Evolutionary conservation across 345 rosid genomes (phyloP).

Genomic region (Eucalyptus erythrocorys): DNA sequence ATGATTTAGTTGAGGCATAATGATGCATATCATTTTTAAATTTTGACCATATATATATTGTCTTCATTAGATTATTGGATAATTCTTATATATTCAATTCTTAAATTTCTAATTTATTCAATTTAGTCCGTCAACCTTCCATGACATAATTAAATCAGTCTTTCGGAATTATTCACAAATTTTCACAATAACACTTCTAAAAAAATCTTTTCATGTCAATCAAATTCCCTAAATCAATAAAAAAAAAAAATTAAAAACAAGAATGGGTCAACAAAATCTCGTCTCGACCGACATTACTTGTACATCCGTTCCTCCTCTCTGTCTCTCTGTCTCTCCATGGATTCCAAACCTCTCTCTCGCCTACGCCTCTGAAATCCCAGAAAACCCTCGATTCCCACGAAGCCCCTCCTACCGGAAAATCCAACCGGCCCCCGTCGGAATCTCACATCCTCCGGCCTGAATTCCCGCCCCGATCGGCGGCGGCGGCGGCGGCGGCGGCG

Average conservation of each 20-base stretch:
- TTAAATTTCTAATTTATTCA: rapidly evolving
- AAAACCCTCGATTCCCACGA: background rate
- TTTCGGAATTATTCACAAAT: background rate
- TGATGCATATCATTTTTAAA: too few relatives aligned
- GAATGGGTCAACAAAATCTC: background rate
- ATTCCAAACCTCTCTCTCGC: background rate
- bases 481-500: background rate
- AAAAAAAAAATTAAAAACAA: background rate
- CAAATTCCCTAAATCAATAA: background rate
- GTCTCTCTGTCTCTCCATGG: background rate
- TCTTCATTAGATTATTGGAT: too few relatives aligned
- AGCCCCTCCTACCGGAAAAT: background rate
- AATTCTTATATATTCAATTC: too few relatives aligned
- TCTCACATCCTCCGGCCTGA: background rate
- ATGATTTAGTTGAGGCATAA: too few relatives aligned
- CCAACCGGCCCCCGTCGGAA: background rate
- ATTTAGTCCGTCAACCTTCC: background rate
- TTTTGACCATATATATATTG: too few relatives aligned
- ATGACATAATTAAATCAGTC: too few relatives aligned
- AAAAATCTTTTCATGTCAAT: background rate
- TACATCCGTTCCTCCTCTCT: background rate
- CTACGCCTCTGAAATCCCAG: background rate
- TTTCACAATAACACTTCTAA: background rate
- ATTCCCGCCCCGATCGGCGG: background rate
- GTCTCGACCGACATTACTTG: background rate